A percentile compares a stretch with the other conserved stretches of the same genome.
Conservation (phyloP, 768 basidiomycete genomes). For the Leccinum sublutescens region DNA sequence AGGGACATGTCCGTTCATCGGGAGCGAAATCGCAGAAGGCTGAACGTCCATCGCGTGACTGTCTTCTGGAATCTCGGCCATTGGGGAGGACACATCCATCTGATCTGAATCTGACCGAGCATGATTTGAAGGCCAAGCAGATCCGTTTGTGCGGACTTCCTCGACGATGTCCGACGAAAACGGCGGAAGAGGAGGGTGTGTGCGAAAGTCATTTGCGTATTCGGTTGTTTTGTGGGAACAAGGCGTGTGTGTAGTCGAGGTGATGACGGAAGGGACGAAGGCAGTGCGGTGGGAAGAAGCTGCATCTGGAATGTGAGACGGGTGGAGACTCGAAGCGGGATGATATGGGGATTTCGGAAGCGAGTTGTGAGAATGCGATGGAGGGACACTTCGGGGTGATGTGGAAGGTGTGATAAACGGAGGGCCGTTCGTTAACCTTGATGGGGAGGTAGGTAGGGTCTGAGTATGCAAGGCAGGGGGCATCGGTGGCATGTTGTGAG, state of each 20-base stretch:
- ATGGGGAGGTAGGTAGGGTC: slow-evolving; percentile 35
- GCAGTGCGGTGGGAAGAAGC: slow-evolving; percentile 53
- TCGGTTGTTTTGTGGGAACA: slow-evolving; percentile 36
- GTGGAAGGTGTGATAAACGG: slow-evolving; percentile 40
- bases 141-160: slow-evolving; percentile 27
- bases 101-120: slow-evolving; percentile 31
- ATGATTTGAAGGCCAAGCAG: slow-evolving; percentile 31
- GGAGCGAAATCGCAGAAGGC: slow-evolving; percentile 49
- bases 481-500: slow-evolving; percentile 62
- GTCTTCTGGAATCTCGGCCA: slow-evolving; percentile 44
- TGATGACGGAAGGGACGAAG: slow-evolving; percentile 44
- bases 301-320: slow-evolving; percentile 44
- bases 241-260: slow-evolving; percentile 31
- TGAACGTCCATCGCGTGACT: slow-evolving; percentile 46
- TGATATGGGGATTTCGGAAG: slow-evolving; percentile 39
- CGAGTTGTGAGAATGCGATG: slow-evolving; percentile 51
- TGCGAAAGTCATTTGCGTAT: slow-evolving; percentile 31
- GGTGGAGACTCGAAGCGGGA: slow-evolving; percentile 37
- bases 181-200: slow-evolving; percentile 34
- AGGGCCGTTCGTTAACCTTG: slow-evolving; percentile 37
- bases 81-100: slow-evolving; percentile 61
- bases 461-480: slow-evolving; percentile 51
- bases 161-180: slow-evolving; percentile 30
- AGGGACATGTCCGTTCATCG: slow-evolving; percentile 34
- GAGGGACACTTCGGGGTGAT: slow-evolving; percentile 44